Conservation (phyloP, 768 basidiomycete genomes). For the Ramaria rubella region DNA sequence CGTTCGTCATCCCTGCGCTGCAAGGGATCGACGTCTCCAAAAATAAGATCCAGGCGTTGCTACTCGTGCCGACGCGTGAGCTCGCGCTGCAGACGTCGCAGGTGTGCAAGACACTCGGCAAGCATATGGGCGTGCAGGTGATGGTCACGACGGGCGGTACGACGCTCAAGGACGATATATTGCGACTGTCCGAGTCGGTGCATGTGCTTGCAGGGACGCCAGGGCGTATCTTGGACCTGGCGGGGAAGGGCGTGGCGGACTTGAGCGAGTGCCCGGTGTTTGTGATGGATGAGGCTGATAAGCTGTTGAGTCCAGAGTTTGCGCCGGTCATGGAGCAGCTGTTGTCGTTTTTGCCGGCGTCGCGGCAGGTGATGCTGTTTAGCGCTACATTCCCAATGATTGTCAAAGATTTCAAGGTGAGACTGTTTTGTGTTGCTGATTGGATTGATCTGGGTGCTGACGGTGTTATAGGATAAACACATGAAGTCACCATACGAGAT, state of each 20-base stretch:
- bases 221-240: conserved; percentile 90
- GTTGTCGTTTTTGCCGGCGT: conserved; percentile 71
- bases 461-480: conserved; percentile 72
- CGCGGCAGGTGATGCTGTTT: conserved; percentile 97
- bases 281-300: conserved; percentile 99
- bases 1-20: conserved; percentile 95
- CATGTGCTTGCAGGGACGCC: conserved; percentile 98
- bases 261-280: conserved; percentile 92
- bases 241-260: conserved; percentile 89
- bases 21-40: conserved; percentile 82
- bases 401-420: conserved; percentile 97
- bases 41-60: conserved; percentile 89
- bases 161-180: conserved; percentile 95
- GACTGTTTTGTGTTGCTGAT: conserved; percentile 16
- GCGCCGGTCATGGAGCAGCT: conserved; percentile 98
- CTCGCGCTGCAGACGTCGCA: conserved; percentile 97
- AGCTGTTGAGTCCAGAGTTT: conserved; percentile 94
- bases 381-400: conserved; percentile 98
- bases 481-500: conserved; percentile 96
- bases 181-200: conserved; percentile 82
- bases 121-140: conserved; percentile 92
- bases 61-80: conserved; percentile 98
- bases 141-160: conserved; percentile 99
- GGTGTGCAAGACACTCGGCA: conserved; percentile 94
- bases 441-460: neutral